Percentiles rank a stretch among this genome's conserved stretches.
Conservation (phyloP, 306 rosid species). For the Vigna reflexopilosa region DNA sequence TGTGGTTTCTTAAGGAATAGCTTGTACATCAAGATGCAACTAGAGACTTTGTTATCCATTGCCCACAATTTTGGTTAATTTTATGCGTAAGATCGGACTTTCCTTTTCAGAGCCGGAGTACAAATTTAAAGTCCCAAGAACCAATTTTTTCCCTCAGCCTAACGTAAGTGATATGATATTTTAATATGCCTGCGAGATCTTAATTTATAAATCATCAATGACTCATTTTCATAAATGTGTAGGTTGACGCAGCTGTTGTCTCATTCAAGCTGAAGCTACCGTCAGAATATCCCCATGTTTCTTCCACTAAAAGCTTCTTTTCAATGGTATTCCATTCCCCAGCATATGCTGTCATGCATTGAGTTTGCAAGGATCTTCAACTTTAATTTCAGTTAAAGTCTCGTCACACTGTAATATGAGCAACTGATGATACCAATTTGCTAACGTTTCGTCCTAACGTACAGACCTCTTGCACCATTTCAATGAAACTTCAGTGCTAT, state of each 20-base stretch:
- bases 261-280: constrained; percentile 81
- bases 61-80: constrained; percentile 18
- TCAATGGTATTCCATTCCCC: constrained; percentile 64
- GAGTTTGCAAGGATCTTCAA: constrained; percentile 25
- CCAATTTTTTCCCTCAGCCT: constrained; percentile 92
- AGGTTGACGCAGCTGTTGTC: constrained; percentile 97
- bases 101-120: constrained; percentile 73
- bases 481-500: constrained; percentile 29
- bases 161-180: constrained; percentile 64
- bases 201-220: constrained; percentile 7
- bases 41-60: constrained; percentile 17
- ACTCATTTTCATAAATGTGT: constrained; percentile 39
- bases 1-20: not conserved
- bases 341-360: constrained; percentile 24
- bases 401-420: constrained; percentile 14
- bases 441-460: constrained; percentile 9
- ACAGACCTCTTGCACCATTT: constrained; percentile 13
- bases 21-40: constrained; percentile 34
- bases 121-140: constrained; percentile 73
- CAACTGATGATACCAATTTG: not conserved
- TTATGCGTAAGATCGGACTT: constrained; percentile 41
- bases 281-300: constrained; percentile 67
- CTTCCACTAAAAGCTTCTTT: constrained; percentile 87
- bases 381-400: constrained; percentile 30
- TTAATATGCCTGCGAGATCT: constrained; percentile 5